Conservation (phyloP, 176 grass and related monocot genomes). For the Luzula sylvatica region DNA sequence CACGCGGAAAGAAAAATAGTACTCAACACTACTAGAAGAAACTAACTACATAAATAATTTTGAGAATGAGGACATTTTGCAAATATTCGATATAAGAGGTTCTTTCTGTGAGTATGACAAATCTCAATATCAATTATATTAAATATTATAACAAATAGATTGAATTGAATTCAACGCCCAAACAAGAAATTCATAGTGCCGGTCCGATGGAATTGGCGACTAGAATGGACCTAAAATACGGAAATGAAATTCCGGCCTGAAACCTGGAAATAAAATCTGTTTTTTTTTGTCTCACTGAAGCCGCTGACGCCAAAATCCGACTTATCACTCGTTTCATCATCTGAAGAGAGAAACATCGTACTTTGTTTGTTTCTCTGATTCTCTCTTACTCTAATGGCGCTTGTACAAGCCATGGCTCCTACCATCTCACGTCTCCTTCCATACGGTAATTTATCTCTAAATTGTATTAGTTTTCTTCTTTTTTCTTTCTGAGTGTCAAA, state of each 20-base stretch:
- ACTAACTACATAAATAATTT: too few species aligned
- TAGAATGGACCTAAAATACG: not conserved
- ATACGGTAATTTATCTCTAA: conserved; percentile 12
- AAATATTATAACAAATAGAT: too few species aligned
- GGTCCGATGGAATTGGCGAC: not conserved
- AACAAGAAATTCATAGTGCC: too few species aligned
- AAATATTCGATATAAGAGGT: too few species aligned
- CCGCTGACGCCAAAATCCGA: not conserved
- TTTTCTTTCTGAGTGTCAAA: not conserved
- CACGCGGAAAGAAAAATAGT: too few species aligned
- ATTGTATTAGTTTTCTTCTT: conserved; percentile 3
- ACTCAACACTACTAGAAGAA: too few species aligned
- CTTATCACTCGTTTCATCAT: not conserved
- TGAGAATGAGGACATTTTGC: too few species aligned
- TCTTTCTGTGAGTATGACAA: too few species aligned
- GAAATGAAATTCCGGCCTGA: conserved; percentile 24
- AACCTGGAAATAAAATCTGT: not conserved
- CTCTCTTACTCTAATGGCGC: not conserved
- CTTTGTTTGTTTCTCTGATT: not conserved
- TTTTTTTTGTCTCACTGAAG: not conserved
- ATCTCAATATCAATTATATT: too few species aligned
- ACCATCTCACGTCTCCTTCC: conserved; percentile 4
- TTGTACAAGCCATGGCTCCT: conserved; percentile 8
- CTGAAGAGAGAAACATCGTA: too few species aligned
- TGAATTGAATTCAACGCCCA: too few species aligned